Evolutionary conservation across 208 protist genomes (phyloP).

Genomic region (Entamoeba moshkovskii): DNA sequence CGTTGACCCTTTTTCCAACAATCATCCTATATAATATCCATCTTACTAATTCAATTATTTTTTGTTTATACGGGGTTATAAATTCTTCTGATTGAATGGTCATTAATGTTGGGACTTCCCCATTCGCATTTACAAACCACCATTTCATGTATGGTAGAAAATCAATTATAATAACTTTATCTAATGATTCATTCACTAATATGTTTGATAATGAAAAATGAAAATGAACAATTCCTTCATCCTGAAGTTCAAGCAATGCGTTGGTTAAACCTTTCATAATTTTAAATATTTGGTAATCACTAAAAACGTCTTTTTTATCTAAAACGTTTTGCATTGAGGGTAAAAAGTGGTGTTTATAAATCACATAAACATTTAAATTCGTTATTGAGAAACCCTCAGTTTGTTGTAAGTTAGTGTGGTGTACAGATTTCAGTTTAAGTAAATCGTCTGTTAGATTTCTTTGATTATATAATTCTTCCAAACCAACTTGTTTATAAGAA

Average conservation of each 20-base stretch:
- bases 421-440: neutral
- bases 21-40: too few relatives aligned
- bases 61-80: too few relatives aligned
- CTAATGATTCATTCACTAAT: neutral
- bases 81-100: too few relatives aligned
- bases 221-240: neutral
- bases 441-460: neutral
- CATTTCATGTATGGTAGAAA: neutral
- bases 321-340: neutral
- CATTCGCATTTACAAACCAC: neutral
- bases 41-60: too few relatives aligned
- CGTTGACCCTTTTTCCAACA: too few relatives aligned
- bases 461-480: neutral
- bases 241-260: neutral
- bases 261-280: neutral
- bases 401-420: neutral
- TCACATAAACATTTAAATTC: neutral
- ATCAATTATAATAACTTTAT: neutral
- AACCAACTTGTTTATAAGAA: neutral
- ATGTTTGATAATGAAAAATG: neutral
- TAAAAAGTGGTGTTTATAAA: neutral
- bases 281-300: neutral
- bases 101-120: too few relatives aligned
- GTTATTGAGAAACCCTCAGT: neutral
- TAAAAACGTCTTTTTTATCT: neutral